Base-by-base conservation (phyloP, 495 filamentous ascomycete genomes). In the Penicillium subrubescens region DNA sequence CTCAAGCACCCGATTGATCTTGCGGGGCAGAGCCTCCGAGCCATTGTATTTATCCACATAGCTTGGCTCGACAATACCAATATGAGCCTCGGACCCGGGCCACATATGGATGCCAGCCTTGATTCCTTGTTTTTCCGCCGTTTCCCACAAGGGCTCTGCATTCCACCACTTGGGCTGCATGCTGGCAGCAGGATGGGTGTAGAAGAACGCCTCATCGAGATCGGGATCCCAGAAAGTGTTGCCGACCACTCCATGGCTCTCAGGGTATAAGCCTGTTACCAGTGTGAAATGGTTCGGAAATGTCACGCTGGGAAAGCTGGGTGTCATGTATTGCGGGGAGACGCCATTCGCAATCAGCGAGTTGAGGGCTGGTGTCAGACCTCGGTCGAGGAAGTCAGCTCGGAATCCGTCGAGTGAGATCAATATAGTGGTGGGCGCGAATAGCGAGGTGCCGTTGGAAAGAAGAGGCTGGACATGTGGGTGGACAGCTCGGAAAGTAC, bases 201-300 rank as follows among this genome's bases (percentile, higher is more conserved):
- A 97, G 68, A 86, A 92, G 79, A 98, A 99, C 64, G 94, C 90
- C 59, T 90, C 89, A 57, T 89, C 35, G 27, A 92, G 63, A 0
- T 80, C 77, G 0, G 92, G 92, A 69, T 97, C 94, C 88, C 89
- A 98, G 71, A 99, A 99, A 0, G 86, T 91, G 66, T 99, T 99
- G 2, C 92, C 92, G 0, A 99, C 94, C 7, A 99, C 82, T 1
- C 95, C 95, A 75, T 99, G 95, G 54, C 87, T 89, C 71, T 98
- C 95, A 0, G 95, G 95, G 72, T 97, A 91, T 25, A 99, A 75
- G 0, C 95, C 95, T 0, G 95, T 98, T 4, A 91, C 92, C 35
- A 99, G 82, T 0, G 95, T 98, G 78, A 92, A 97, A 71, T 99
- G 95, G 73, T 99, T 99, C 43, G 95, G 95, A 71, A 99, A 99